Conservation (phyloP, 345 rosid species). For the Pistacia atlantica region DNA sequence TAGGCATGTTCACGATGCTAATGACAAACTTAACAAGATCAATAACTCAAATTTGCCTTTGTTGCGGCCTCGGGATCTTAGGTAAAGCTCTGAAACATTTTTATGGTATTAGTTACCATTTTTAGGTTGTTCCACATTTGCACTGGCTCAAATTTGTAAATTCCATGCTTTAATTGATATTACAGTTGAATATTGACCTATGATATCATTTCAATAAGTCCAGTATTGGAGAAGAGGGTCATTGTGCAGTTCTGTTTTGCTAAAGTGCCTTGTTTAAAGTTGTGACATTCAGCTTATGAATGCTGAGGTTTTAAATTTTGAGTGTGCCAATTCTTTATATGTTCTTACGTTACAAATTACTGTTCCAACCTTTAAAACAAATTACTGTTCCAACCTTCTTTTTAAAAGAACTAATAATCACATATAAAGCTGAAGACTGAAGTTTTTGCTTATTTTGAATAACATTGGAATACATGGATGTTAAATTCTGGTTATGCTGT, state of each 20-base stretch:
- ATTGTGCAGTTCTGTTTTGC: neutral
- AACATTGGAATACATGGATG: neutral
- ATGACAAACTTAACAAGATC: conserved; percentile 39
- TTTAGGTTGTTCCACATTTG: neutral
- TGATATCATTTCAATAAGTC: neutral
- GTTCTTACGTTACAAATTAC: neutral
- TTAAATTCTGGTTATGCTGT: neutral
- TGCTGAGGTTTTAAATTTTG: neutral
- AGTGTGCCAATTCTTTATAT: neutral
- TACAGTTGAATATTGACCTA: neutral
- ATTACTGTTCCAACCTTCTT: neutral
- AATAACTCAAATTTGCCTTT: conserved; percentile 46
- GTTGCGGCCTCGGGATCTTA: conserved; percentile 79
- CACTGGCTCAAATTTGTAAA: neutral
- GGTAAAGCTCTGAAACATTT: conserved; percentile 39
- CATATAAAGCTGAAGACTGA: neutral
- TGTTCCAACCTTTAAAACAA: neutral
- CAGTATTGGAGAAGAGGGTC: neutral
- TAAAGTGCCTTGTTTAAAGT: neutral
- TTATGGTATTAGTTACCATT: neutral
- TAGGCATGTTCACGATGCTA: conserved; percentile 46
- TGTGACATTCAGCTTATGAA: neutral
- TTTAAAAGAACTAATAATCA: neutral
- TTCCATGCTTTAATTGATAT: neutral
- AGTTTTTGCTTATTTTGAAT: neutral